Evolutionary conservation across 257 asterid species (phyloP), one percentile per base, ranked within the genome.

Genomic region (Penstemon eatonii): DNA sequence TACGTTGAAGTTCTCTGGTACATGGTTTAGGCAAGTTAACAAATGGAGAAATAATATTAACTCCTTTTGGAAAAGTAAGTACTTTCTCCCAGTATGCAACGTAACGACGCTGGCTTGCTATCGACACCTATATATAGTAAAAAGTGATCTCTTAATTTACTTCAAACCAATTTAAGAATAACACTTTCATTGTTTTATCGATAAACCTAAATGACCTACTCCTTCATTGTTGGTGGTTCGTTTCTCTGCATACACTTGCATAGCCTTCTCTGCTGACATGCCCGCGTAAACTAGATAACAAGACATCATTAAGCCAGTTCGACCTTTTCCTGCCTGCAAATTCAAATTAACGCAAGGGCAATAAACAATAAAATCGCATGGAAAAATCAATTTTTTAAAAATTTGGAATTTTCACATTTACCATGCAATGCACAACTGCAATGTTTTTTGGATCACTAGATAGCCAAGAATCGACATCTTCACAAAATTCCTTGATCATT

Each of bases 351-450:
- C 25, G 59, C 40, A 6, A 5, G 8, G 8, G 7, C 53, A 6
- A 47, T 8, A 66, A 63, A 18, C n/a, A 19, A 50, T 25, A 25
- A 46, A 5, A 54, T 39, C 12, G 12, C 43, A 11, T 44, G 40
- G 58, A 13, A 54, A 51, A 44, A 15, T 33, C 12, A n/a, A 51
- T 4, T 25, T n/a, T 56, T 18, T 3, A 11, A 44, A 44, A 71
- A 4, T 7, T 4, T 42, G 49, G 41, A 58, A 33, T 41, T 49
- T 61, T 41, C 3, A 13, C 47, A 0, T 25, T 1, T 55, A 90
- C 96, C 96, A 86, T 88, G 95, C 97, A 90, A 73, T 90, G 96
- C 53, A 90, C 78, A 57, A 85, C 97, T 36, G 90, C 96, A 38
- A 85, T 80, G 73, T 90, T 90, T 73, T 86, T 78, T 7, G 90